Evolutionary conservation across 495 filamentous ascomycete species (phyloP), one percentile per base, ranked within the genome.

Genomic region (Paragyromitra xinjiangensis): DNA sequence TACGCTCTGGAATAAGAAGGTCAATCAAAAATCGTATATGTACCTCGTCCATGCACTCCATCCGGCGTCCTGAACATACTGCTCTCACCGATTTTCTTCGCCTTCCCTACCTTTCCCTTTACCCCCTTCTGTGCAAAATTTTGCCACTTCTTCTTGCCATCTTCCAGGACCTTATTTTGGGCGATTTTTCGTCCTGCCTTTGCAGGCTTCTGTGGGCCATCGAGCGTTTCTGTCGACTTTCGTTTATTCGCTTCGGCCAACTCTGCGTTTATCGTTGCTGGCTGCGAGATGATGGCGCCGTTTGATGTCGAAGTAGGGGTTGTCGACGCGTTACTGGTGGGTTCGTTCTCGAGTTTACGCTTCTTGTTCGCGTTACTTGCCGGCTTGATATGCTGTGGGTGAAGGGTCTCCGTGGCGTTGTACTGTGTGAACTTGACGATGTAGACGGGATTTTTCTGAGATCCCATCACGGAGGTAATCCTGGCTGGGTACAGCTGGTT

Each of bases 21-120:
- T 66, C 26, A 64, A 51, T 80, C 81, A 77, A 26, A 55, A 78
- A 77, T 63, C 56, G 42, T 40, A 70, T 37, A 76, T 84, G 71
- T 85, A 97, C 94, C 94, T 91, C 93, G 88, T 59, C 92, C 94
- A 78, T 93, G 89, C 12, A 95, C 87, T 56, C 93, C 91, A 34
- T 96, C 93, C 0, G 92, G 92, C 1, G 94, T 97, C 34, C 96
- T 89, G 81, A 99, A 99, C 95, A 98, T 97, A 85, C 93, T 96
- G 1, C 66, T 71, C 55, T 83, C 81, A 26, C 81, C 81, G 16
- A 98, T 94, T 86, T 97, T 97, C 85, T 93, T 94, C 8, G 83
- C 82, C 69, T 84, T 86, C 34, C 82, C 81, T n/a, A 85, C 78
- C 83, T 92, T 94, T 59, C 89, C 92, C 50, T 89, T 85, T 82